Conservation (phyloP, 768 basidiomycete species). For the Paxillus ammoniavirescens region DNA sequence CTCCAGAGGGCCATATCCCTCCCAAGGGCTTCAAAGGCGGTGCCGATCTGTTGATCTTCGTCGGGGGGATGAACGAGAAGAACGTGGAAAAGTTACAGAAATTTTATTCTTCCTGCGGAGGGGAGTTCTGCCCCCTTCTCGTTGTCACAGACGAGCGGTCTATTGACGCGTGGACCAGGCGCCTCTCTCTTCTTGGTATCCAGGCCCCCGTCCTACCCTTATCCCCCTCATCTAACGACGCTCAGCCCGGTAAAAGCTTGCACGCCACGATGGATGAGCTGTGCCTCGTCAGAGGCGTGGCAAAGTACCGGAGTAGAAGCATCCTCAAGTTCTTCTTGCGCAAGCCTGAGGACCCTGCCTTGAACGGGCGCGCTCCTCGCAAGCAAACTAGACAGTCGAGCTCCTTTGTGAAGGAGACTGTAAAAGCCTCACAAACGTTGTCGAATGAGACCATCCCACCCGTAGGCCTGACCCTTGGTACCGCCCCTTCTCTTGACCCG, state of each 20-base stretch:
- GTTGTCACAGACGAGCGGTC: conserved; percentile 13
- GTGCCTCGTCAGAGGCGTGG: conserved; percentile 23
- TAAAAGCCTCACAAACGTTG: too few species aligned
- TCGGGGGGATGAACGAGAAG: conserved; percentile 6
- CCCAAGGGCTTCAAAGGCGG: conserved; percentile 19
- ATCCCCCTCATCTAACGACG: neutral
- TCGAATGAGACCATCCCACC: too few species aligned
- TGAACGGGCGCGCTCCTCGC: too few species aligned
- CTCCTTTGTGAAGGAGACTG: too few species aligned
- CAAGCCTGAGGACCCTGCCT: conserved; percentile 1
- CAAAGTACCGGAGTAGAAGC: conserved; percentile 10
- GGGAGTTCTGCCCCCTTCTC: conserved; percentile 26
- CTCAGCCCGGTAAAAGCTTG: conserved; percentile 2
- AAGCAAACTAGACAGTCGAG: too few species aligned
- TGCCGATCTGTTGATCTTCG: conserved; percentile 25
- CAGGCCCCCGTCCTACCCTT: conserved; percentile 12
- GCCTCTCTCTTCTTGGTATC: conserved; percentile 11
- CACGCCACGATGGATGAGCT: conserved; percentile 16
- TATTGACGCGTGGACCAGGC: conserved; percentile 9
- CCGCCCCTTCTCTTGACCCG: too few species aligned
- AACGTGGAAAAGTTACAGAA: conserved; percentile 9
- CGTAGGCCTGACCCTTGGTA: too few species aligned
- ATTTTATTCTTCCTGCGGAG: conserved; percentile 18
- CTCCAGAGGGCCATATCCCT: conserved; percentile 12
- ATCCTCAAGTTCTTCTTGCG: conserved; percentile 11